Conservation (phyloP, 2,329 filamentous ascomycete genomes). For the Aspergillus transmontanensis region DNA sequence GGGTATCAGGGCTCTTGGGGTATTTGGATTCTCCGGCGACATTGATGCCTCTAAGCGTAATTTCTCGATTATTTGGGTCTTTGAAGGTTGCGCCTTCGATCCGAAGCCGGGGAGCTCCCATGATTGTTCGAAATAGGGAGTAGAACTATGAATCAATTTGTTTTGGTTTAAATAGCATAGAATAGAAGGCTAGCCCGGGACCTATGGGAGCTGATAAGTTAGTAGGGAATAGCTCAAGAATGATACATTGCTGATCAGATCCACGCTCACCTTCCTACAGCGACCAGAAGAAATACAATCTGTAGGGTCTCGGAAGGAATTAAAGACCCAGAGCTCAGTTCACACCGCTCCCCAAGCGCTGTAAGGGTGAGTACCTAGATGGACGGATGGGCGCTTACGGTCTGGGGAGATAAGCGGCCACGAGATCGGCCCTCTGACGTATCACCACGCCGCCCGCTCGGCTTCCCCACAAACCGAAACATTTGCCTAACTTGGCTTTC, state of each 20-base stretch:
- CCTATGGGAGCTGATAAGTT: neutral
- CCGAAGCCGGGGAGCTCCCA: conserved; percentile 74
- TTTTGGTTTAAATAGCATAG: neutral
- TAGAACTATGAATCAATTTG: neutral
- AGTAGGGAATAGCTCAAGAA: neutral
- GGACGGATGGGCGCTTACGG: conserved; percentile 3
- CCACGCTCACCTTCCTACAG: neutral
- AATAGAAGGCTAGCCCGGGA: neutral
- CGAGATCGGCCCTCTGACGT: conserved; percentile 30
- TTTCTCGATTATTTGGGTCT: conserved; percentile 78
- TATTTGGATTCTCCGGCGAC: conserved; percentile 88
- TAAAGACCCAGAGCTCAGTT: neutral
- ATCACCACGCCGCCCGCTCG: conserved; percentile 15
- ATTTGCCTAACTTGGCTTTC: conserved; percentile 12
- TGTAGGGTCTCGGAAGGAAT: neutral
- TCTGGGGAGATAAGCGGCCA: conserved; percentile 18
- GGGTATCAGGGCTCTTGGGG: conserved; percentile 76
- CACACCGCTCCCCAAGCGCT: neutral
- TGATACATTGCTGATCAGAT: neutral
- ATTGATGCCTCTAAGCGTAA: conserved; percentile 92
- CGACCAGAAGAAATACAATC: neutral
- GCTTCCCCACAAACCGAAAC: conserved; percentile 21
- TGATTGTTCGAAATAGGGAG: conserved; percentile 38
- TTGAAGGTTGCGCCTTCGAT: conserved; percentile 87
- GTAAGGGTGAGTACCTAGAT: neutral